Conservation (phyloP, 1,284 basidiomycete species). For the Porodaedalea pini region DNA sequence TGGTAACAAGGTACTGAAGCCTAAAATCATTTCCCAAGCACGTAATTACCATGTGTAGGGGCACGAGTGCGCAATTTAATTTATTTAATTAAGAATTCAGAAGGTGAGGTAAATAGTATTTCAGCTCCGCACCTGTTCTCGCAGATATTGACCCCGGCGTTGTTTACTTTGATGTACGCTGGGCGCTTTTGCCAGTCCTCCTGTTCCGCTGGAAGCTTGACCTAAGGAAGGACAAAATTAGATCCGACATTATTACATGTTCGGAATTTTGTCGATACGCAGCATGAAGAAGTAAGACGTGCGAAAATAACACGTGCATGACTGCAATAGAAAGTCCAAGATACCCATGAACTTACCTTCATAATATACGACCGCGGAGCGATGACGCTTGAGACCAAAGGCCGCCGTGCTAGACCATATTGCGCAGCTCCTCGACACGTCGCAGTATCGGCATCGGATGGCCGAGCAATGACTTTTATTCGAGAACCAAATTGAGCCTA, state of each 20-base stretch:
- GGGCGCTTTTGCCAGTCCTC: constrained; percentile 79
- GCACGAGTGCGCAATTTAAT: background rate
- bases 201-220: constrained; percentile 76
- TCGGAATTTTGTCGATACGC: background rate
- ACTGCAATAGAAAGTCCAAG: constrained; percentile 3
- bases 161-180: constrained; percentile 73
- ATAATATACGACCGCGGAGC: constrained; percentile 78
- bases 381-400: constrained; percentile 74
- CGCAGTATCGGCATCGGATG: constrained; percentile 78
- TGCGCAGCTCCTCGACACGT: constrained; percentile 77
- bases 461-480: constrained; percentile 71
- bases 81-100: background rate
- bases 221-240: constrained; percentile 36
- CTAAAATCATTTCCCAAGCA: constrained; percentile 35
- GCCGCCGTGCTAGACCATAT: constrained; percentile 72
- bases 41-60: background rate
- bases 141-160: constrained; percentile 70
- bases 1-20: constrained; percentile 76
- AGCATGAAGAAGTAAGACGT: background rate
- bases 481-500: constrained; percentile 61
- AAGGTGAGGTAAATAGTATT: constrained; percentile 19
- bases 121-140: constrained; percentile 61
- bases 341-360: constrained; percentile 49
- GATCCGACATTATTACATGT: background rate
- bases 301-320: constrained; percentile 14